Conservation (phyloP, 495 filamentous ascomycete genomes). For the Talaromyces proteolyticus region DNA sequence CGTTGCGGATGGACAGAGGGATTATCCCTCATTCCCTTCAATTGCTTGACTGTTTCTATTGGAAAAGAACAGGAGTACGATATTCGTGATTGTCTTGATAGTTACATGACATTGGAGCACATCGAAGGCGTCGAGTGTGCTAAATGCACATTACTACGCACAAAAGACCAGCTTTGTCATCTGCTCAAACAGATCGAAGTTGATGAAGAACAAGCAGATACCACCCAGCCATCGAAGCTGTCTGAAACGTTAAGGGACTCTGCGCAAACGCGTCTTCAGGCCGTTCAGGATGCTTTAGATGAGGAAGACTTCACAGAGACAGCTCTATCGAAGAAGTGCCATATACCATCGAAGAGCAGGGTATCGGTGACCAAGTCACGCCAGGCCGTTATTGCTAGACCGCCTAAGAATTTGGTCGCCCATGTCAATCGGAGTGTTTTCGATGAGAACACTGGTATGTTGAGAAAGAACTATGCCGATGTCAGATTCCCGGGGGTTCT, state of each 20-base stretch:
- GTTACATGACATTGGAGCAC: constrained; percentile 76
- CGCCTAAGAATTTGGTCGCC: constrained; percentile 71
- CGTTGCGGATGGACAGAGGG: constrained; percentile 82
- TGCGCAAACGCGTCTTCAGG: constrained; percentile 45
- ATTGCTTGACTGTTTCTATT: constrained; percentile 83
- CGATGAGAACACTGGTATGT: constrained; percentile 68
- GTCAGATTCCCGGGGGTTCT: constrained; percentile 70
- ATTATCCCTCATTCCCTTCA: constrained; percentile 84
- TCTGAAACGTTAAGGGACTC: constrained; percentile 28
- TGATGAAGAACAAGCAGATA: constrained; percentile 15
- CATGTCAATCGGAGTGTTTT: constrained; percentile 92
- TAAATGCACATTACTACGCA: constrained; percentile 75
- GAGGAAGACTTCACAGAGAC: constrained; percentile 76
- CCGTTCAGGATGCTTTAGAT: constrained; percentile 64
- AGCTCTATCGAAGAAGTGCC: constrained; percentile 64
- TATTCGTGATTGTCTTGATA: constrained; percentile 71
- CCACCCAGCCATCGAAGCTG: constrained; percentile 16
- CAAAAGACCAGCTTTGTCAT: constrained; percentile 39
- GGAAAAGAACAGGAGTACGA: constrained; percentile 51
- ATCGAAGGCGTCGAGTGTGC: constrained; percentile 87
- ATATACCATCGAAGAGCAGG: constrained; percentile 61
- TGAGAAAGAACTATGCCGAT: constrained; percentile 75
- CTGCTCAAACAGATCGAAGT: constrained; percentile 32
- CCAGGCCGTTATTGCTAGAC: constrained; percentile 76
- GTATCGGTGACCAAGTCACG: constrained; percentile 76